phyloP scores from a whole-genome alignment of 139 green algal genomes.

The Astrephomene gubernaculifera region DNA sequence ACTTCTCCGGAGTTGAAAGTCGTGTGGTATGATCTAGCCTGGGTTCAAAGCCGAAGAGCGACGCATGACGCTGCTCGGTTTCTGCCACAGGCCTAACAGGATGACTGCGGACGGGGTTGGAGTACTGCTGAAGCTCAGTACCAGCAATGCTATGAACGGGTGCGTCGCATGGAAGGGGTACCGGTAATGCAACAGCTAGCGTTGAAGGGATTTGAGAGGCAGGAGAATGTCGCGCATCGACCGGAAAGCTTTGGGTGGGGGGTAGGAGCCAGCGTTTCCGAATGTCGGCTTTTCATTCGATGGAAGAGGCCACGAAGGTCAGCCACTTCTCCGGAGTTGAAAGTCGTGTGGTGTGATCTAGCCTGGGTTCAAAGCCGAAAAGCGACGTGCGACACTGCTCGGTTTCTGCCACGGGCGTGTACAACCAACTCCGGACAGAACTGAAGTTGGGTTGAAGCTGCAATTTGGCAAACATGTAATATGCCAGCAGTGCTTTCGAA shows the following conservation, averaged over 20 bases:
- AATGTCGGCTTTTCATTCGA: constrained; percentile 19
- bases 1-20: constrained; percentile 25
- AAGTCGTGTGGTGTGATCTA: neutral
- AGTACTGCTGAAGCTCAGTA: neutral
- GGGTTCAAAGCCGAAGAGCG: constrained; percentile 3
- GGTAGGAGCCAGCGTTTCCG: too few species aligned
- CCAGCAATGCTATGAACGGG: too few species aligned
- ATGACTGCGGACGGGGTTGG: too few species aligned
- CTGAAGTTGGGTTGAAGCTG: too few species aligned
- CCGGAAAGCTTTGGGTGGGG: too few species aligned
- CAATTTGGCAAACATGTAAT: too few species aligned
- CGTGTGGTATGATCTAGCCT: neutral
- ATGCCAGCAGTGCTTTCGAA: neutral
- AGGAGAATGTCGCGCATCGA: too few species aligned
- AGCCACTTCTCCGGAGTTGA: constrained; percentile 20
- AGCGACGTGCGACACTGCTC: neutral
- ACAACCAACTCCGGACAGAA: too few species aligned
- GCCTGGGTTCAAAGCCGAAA: constrained; percentile 10
- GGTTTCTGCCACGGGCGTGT: neutral
- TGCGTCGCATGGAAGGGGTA: neutral
- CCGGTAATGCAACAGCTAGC: too few species aligned
- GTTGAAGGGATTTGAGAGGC: too few species aligned
- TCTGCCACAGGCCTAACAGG: neutral
- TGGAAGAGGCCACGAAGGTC: neutral
- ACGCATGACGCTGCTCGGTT: neutral